These are phyloP conservation scores for Trichothecium roseum DNA, from an alignment of 2,329 filamentous ascomycete genomes.

Conservation along the genomic window DNA sequence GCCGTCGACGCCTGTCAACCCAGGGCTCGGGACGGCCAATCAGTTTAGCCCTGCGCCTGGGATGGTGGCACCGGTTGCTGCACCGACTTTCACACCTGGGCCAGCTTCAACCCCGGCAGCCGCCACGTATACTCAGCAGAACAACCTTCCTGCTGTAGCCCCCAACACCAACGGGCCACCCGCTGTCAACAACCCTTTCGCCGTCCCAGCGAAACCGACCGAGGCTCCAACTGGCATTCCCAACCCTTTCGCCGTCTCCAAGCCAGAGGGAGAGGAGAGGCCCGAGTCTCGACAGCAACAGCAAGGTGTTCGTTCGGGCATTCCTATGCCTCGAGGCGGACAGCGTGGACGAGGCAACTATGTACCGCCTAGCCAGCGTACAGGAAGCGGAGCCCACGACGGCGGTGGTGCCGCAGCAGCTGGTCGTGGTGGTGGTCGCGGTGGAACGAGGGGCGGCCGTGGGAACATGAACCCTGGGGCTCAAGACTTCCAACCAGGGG, in stretches of 20 bases:
- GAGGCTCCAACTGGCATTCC: slow-evolving; percentile 12
- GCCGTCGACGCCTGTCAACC: neutral
- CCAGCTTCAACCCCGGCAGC: slow-evolving; percentile 4
- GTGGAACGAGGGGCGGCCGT: slow-evolving; percentile 26
- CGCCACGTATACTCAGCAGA: slow-evolving; percentile 1
- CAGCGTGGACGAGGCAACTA: slow-evolving; percentile 27
- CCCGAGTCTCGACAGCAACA: slow-evolving; percentile 7
- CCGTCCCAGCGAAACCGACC: slow-evolving; percentile 5
- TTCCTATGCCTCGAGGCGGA: slow-evolving; percentile 31
- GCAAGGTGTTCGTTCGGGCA: slow-evolving; percentile 19
- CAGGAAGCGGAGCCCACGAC: slow-evolving; percentile 23
- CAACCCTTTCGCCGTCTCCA: slow-evolving; percentile 22
- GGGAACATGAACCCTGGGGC: slow-evolving; percentile 36
- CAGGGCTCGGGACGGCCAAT: slow-evolving; percentile 3
- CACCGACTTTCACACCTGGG: slow-evolving; percentile 9
- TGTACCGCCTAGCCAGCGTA: slow-evolving; percentile 25
- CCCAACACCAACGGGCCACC: slow-evolving; percentile 1
- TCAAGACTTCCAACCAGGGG: slow-evolving; percentile 46
- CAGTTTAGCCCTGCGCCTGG: slow-evolving; percentile 6
- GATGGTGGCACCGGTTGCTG: slow-evolving; percentile 4
- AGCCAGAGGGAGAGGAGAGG: slow-evolving; percentile 10
- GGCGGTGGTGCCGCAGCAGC: slow-evolving; percentile 17
- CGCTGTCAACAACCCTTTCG: slow-evolving; percentile 8
- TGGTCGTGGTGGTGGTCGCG: slow-evolving; percentile 30
- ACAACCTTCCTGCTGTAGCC: slow-evolving; percentile 5